Base-by-base conservation (phyloP, 768 basidiomycete species). In the Boletus tomentosulus region DNA sequence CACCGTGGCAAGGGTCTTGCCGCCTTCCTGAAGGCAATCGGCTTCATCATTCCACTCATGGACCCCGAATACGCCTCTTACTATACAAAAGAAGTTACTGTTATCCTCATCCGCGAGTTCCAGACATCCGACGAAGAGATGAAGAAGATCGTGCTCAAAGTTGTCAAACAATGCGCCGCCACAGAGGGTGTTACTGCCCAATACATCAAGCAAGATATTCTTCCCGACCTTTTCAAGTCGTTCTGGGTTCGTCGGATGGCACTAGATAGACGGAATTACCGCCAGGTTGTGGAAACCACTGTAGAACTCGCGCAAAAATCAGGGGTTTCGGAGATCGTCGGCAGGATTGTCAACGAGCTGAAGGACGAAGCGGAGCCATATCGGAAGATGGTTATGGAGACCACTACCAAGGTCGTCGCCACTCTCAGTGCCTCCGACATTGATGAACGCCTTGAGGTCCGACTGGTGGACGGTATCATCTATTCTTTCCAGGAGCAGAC, bases 301-400 rank as follows among this genome's bases (percentile, higher is more conserved):
- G 95, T 98, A 53, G 97, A 98, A 74, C 82, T 99, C 35, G 97
- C 97, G 6, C 92, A 97, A 67, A 99, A 99, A 72, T 80, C 93
- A 0, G 97, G 97, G 11, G 97, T 98, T 1, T 82, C 95, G 8
- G 96, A 98, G 73, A 98, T 99, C 55, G 92, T 98, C 25, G 90
- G 92, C 6, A 73, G 85, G 53, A 80, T 88, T 58, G 86, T 86
- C 43, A 81, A 82, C 53, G 83, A 82, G 56, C 63, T 84, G 54
- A 84, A 84, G 69, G 76, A 76, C 47, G 74, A 75, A 34, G 68
- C 70, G 0, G 91, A 93, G 71, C 91, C 90, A 4, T 93, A 92
- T 73, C 78, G 94, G 59, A 98, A 98, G 81, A 99, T 99, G 97
- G 94, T 97, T 12, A 99, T 99, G 97, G 97, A 99, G 75, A 98